Base-by-base conservation (phyloP, 768 basidiomycete species). In the Kwoniella botswanensis region DNA sequence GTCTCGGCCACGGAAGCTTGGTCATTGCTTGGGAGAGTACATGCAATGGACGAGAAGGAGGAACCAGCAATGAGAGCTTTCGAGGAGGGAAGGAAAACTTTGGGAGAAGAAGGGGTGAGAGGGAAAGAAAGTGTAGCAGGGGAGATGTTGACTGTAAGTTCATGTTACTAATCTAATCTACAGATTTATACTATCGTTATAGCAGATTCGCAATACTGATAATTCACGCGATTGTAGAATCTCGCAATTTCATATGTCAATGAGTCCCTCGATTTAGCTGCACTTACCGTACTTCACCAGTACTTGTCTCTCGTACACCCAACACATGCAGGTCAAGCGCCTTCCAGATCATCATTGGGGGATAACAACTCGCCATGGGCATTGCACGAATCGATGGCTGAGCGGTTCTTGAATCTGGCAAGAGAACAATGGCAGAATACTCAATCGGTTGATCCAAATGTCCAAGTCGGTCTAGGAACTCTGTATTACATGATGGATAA, bases 161-260 rank as follows among this genome's bases (percentile, higher is more conserved):
- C 2, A 22, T 26, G 35, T 53, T 43, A 50, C 46, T 50, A 15
- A 50, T 50, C 1, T 35, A 15, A 44, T 11, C 2, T 11, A 44
- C 35, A 35, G 35, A 35, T 35, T 35, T 9, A 35, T 35, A 35
- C 35, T 6, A 35, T 35, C 35, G 35, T 35, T 35, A 35, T 35
- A 35, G 35, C 35, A 35, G 35, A 35, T 35, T 35, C 46, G 13
- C 46, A 18, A 50, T 50, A 13, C 46, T 53, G 24, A 6, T 46
- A 7, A 35, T 35, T 21, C 22, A 52, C 1, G 9, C n/a, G 11
- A 46, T 43, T 21, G 52, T 76, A 98, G 95, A 94, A 94, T 6
- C 88, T 98, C 43, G 94, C 96, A 1, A 94, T 98, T 73, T 94
- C 93, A 10, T 98, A 93, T 83, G 96, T 95, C 42, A 99, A 98